Base-by-base conservation (phyloP, 345 rosid species). In the Eutrema japonicum region DNA sequence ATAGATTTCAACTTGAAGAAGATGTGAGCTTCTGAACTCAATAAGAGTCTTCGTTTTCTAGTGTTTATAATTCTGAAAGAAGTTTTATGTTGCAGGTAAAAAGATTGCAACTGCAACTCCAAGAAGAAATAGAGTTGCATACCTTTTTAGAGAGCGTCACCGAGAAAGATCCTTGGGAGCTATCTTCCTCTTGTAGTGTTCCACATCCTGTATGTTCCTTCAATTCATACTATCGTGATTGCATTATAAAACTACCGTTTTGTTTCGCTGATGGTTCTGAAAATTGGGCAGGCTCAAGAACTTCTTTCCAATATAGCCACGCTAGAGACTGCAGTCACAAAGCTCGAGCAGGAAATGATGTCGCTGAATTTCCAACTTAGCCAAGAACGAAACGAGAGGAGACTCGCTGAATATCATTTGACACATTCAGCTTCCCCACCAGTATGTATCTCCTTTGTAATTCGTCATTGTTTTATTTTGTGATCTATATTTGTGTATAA, bases 311-410 rank as follows among this genome's bases (percentile, higher is more conserved):
- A 82, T 75, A 85, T 93, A 40, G 72, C 81, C 14, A 66, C 83
- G n/a, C 77, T 90, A 79, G 98, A 89, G 86, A 84, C 74, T 48
- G 75, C 88, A 10, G 83, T 93, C 18, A 81, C 86, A 35, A 85
- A 86, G 79, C 96, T 93, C 12, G 96, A 93, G 73, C 84, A 82
- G 74, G 93, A 90, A 79, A 87, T 86, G 82, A 81, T 90, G 77
- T 83, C 96, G 52, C 80, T 93, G 79, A 90, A 90, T 76, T 90
- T 89, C 88, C 96, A 90, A 74, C 87, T 93, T 68, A 90, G 96
- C 81, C 98, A 90, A 85, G 98, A 90, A 74, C 85, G 89, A 79
- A 90, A 93, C 77, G 96, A 93, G 67, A 78, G 96, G 41, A 83
- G 85, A 79, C 90, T 93, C 14, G 88, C 93, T 33, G 98, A 90